Evolutionary conservation across 1,284 basidiomycete species (phyloP).

Genomic region (Rhodotorula sp.): DNA sequence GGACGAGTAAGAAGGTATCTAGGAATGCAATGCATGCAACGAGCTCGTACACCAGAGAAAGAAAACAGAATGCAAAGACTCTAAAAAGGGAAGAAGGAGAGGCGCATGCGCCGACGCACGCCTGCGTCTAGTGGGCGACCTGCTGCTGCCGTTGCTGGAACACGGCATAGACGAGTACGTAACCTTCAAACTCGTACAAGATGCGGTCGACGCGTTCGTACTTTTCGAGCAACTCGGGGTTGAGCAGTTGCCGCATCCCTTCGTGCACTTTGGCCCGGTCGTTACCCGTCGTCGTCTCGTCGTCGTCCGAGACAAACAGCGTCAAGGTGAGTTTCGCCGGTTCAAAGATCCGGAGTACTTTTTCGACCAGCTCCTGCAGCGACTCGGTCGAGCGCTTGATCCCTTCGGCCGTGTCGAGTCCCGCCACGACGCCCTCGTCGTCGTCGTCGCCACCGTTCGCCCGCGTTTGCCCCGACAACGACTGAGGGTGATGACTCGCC

Average conservation of each 20-base stretch:
- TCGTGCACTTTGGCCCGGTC: conserved; percentile 48
- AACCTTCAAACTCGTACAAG: conserved; percentile 95
- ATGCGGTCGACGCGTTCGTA: conserved; percentile 85
- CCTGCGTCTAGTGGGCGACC: neutral
- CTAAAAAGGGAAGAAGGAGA: neutral
- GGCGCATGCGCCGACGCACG: neutral
- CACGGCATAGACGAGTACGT: conserved; percentile 61
- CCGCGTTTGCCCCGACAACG: neutral
- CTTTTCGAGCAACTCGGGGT: conserved; percentile 45
- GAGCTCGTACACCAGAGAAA: neutral
- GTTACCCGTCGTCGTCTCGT: conserved; percentile 54
- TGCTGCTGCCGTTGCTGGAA: neutral
- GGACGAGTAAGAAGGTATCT: too few relatives aligned
- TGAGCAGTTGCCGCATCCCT: conserved; percentile 42
- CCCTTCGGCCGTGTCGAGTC: conserved; percentile 43
- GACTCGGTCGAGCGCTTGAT: conserved; percentile 11
- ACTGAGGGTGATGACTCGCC: too few relatives aligned
- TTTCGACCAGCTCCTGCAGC: conserved; percentile 61
- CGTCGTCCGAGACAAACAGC: conserved; percentile 77
- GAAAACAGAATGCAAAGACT: neutral
- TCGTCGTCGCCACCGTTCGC: neutral
- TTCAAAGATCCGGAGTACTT: conserved; percentile 88
- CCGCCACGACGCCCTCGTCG: conserved; percentile 4
- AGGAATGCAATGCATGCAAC: neutral
- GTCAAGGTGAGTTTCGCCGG: conserved; percentile 85